Conservation (phyloP, 768 basidiomycete species). For the Baorangia bicolor region DNA sequence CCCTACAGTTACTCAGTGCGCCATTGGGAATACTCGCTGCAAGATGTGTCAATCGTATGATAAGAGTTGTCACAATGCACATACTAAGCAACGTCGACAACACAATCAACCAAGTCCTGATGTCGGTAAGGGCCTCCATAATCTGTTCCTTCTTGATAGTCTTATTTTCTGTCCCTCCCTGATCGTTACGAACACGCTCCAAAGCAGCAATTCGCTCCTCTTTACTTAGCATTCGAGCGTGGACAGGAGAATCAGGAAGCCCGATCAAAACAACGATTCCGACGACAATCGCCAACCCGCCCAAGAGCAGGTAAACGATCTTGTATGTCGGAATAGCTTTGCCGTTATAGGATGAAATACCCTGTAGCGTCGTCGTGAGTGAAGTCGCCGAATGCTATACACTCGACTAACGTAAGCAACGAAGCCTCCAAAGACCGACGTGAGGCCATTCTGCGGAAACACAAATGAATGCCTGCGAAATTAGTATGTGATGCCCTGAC, state of each 20-base stretch:
- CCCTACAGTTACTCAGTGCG: slow-evolving; percentile 59
- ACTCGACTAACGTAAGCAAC: slow-evolving; percentile 51
- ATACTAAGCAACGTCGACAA: slow-evolving; percentile 57
- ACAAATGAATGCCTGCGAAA: not conserved
- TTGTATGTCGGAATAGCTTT: slow-evolving; percentile 52
- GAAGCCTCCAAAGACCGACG: slow-evolving; percentile 60
- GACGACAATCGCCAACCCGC: slow-evolving; percentile 58
- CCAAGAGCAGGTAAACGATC: slow-evolving; percentile 60
- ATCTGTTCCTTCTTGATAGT: slow-evolving; percentile 58
- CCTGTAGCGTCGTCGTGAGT: slow-evolving; percentile 33
- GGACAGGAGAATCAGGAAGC: slow-evolving; percentile 66
- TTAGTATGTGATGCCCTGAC: slow-evolving; percentile 28
- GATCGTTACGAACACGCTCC: slow-evolving; percentile 66
- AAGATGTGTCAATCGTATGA: not conserved
- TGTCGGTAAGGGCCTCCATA: slow-evolving; percentile 53
- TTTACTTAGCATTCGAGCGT: slow-evolving; percentile 52
- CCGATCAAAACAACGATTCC: slow-evolving; percentile 55
- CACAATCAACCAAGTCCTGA: slow-evolving; percentile 62
- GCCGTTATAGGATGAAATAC: slow-evolving; percentile 54
- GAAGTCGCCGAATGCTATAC: not conserved
- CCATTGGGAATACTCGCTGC: slow-evolving; percentile 68
- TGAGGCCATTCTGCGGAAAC: slow-evolving; percentile 53
- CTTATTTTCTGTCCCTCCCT: slow-evolving; percentile 63
- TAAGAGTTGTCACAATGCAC: slow-evolving; percentile 17
- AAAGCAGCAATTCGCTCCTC: slow-evolving; percentile 62